Evolutionary conservation across 2,329 filamentous ascomycete genomes (phyloP), one percentile per base, ranked within the genome.

Genomic region (Byssothecium circinans): DNA sequence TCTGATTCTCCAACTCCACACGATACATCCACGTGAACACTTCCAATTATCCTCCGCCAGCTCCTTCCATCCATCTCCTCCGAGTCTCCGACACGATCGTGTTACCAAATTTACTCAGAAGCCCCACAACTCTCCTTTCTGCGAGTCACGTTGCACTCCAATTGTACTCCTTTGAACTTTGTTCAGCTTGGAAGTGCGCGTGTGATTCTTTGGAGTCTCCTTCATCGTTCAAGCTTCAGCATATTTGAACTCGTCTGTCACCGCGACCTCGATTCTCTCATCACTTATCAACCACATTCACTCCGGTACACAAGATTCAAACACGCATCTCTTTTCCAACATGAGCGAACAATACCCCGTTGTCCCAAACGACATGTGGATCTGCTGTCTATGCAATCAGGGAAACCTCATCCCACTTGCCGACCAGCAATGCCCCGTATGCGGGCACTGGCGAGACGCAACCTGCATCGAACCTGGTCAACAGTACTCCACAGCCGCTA

Each of bases 341-440:
- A 42, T 42, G 39, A 15, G 5, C 25, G 15, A 42, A 17, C 14
- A 15, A 20, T 14, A 14, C 14, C 20, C 17, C 12, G 44, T 51
- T 22, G n/a, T n/a, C n/a, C 41, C 47, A 11, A 5, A 19, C 8
- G 53, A 53, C 35, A 47, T 49, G 39, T 56, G 53, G 53, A 19
- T 49, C 4, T 56, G 53, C 40, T 34, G 43, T 14, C n/a, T 8
- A 1, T 56, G 50, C 42, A 38, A 46, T 6, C 35, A 36, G 10
- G 37, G 33, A 8, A 54, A 54, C 37, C 25, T 49, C 25, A 46
- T 54, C 15, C 42, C 32, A 1, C 27, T 44, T 7, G 33, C 41
- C 7, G 18, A 41, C 14, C 34, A 32, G 4, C 10, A 11, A 18
- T 49, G 48, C 32, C 44, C 43, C 1, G 30, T 42, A 3, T 54